Evolutionary conservation across 768 basidiomycete genomes (phyloP), one percentile per base, ranked within the genome.

Genomic region (Macrolepiota albuminosa): DNA sequence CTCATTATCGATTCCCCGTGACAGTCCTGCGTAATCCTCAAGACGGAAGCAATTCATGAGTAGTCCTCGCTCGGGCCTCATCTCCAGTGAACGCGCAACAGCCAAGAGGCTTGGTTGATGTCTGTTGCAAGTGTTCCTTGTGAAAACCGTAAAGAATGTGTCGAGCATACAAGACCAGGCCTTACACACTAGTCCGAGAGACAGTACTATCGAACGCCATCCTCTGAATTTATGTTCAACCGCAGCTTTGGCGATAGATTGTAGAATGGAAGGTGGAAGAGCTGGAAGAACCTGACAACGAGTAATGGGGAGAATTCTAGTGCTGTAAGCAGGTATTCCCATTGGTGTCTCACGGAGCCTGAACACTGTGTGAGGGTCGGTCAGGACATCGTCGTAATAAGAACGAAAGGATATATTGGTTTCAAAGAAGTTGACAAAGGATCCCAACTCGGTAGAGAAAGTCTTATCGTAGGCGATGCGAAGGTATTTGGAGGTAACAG

Each of bases 151-250:
- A 37, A 64, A 64, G 54, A 61, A 64, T 14, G 54, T 40, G 43
- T 64, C 63, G 26, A 64, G 54, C 18, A 61, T 49, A 40, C 57
- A 53, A 37, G 60, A 58, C 60, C 63, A 64, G 36, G 60, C 46
- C 37, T 61, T 64, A 46, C 57, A 60, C 2, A 61, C 60, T 16
- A 61, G 18, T 1, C 56, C 63, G 8, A 61, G 33, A n/a, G 56
- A 64, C 33, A 58, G 39, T 6, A 64, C 10, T 9, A 40, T 6
- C 9, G 60, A 43, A 16, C 63, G 54, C 63, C 63, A 64, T n/a
- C 50, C 57, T 21, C 36, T 34, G 11, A 24, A 10, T 31, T 48
- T 33, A 47, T 45, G 51, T 24, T 59, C 42, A 24, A 39, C 26
- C 6, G 55, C 50, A 5, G 49, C 50, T 1, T 39, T 14, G 21